Conservation (phyloP, 2,329 filamentous ascomycete genomes). For the Arthrobotrys megalospora region DNA sequence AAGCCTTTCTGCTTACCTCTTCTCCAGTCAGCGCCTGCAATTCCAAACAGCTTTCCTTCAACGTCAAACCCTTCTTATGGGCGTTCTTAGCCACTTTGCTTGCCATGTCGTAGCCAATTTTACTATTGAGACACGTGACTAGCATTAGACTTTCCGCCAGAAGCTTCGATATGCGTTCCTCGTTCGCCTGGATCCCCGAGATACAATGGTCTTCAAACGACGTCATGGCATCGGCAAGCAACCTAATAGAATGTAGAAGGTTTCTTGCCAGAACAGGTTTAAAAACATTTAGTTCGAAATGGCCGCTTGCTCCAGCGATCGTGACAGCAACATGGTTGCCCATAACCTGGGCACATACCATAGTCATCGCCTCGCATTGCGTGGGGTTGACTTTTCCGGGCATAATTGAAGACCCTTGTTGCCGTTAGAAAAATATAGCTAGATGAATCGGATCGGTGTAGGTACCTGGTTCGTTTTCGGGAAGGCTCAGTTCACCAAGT, state of each 20-base stretch:
- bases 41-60: constrained; percentile 95
- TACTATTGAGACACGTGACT: constrained; percentile 96
- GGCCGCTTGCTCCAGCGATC: constrained; percentile 95
- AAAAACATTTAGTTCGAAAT: constrained; percentile 99
- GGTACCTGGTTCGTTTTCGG: constrained; percentile 93
- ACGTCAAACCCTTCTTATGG: constrained; percentile 95
- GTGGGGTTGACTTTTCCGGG: constrained; percentile 99
- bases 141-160: constrained; percentile 98
- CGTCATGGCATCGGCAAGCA: constrained; percentile 91
- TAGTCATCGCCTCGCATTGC: constrained; percentile 96
- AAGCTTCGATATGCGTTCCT: constrained; percentile 89
- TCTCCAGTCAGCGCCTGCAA: constrained; percentile 88
- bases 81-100: constrained; percentile 98
- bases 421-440: constrained; percentile 3
- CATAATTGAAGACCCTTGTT: constrained; percentile 85
- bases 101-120: constrained; percentile 98
- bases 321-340: constrained; percentile 95
- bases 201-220: constrained; percentile 97
- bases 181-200: constrained; percentile 88
- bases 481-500: constrained; percentile 90
- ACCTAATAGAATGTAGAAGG: constrained; percentile 89
- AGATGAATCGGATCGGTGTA: neutral
- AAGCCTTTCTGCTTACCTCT: constrained; percentile 69
- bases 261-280: constrained; percentile 97
- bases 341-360: constrained; percentile 98